Evolutionary conservation across 176 grass and related monocot genomes (phyloP), one percentile per base, ranked within the genome.

Genomic region (Secale cereale): DNA sequence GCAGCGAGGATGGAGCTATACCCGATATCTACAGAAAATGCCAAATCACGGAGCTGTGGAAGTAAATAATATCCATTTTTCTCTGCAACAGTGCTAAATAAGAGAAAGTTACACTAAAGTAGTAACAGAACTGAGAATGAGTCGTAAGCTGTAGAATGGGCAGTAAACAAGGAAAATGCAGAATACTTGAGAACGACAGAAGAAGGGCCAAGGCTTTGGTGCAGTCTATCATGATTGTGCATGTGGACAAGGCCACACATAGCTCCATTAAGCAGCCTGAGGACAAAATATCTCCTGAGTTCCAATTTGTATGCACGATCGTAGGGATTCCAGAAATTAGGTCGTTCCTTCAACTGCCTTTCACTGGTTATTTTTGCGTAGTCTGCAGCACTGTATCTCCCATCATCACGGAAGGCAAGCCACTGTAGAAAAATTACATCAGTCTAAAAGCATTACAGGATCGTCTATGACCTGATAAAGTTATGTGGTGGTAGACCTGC

Each of bases 1-100:
- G 37, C 43, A 59, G 41, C 22, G 68, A 81, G 48, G 35, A 78
- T 56, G 76, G 62, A 14, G 37, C 19, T 61, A 79, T 91, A 98
- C 95, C 89, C 88, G 75, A 95, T 87, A 92, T 98, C 93, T 85
- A 98, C 93, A 83, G 95, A 93, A 88, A 98, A 98, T 14, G 95
- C 93, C 70, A 98, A 84, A 88, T 98, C 95, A 22, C 87, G 89
- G 43, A 95, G 91, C 30, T 65, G 81, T 40, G 95, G 89, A 82
- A 98, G 48, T 30, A 98, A 68, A 87, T 93, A 88, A 36, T 37
- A 29, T 25, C 29, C 95, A 84, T 98, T 88, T 87, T 88, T 95
- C 45, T 98, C 95, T 41, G 60, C 28, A 78, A 87, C 64, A 9
- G 89, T 95, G 78, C 95, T 98, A 87, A 46, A 82, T 68, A 84